Percentiles rank a stretch among this genome's conserved stretches.
These are phyloP conservation scores for Escovopsis sp. DNA, from an alignment of 2,329 filamentous ascomycete species.

Conservation along the genomic window DNA sequence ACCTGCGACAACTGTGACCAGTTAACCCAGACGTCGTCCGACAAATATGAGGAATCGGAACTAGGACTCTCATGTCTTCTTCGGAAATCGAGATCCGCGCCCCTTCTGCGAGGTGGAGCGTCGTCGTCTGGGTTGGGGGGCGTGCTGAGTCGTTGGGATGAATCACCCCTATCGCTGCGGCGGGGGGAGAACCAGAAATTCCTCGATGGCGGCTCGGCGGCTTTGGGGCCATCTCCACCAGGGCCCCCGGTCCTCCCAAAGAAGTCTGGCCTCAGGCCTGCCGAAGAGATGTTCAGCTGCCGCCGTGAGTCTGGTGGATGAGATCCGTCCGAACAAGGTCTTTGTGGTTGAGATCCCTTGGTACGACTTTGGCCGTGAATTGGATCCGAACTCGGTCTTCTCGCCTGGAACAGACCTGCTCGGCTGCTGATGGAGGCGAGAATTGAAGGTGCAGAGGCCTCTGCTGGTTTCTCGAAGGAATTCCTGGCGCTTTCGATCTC, in stretches of 20 bases:
- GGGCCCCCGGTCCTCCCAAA: not conserved
- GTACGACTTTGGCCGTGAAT: not conserved
- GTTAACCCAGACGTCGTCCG: conserved; percentile 5
- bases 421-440: too few species aligned
- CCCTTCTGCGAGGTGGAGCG: conserved; percentile 1
- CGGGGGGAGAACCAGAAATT: conserved; percentile 2
- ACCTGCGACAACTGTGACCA: too few species aligned
- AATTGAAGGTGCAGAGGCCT: too few species aligned
- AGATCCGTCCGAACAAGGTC: not conserved
- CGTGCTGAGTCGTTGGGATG: not conserved
- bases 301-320: not conserved
- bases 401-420: too few species aligned
- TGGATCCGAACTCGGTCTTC: too few species aligned
- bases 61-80: not conserved
- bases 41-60: conserved; percentile 7
- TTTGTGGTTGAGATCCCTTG: not conserved
- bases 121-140: conserved; percentile 1
- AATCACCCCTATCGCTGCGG: conserved; percentile 11
- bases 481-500: not conserved
- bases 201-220: too few species aligned
- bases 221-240: too few species aligned
- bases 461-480: too few species aligned
- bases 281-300: not conserved
- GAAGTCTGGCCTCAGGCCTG: not conserved
- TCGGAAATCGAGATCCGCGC: not conserved